These are phyloP conservation scores for Cardamine resedifolia DNA, from an alignment of 345 rosid species.

Conservation along the genomic window DNA sequence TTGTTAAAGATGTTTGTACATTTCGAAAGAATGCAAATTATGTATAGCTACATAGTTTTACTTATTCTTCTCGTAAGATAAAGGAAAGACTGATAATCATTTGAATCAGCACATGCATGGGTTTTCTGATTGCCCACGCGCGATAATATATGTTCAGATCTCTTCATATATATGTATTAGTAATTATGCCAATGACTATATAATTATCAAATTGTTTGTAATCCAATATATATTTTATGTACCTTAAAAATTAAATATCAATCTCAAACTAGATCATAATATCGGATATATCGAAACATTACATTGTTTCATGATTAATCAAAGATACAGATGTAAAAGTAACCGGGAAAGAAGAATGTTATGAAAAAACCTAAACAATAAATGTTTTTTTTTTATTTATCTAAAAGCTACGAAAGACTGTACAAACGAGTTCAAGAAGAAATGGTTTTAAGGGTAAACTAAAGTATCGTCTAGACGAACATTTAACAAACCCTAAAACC, in stretches of 20 bases:
- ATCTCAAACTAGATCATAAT: background rate
- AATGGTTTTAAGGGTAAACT: conserved; percentile 17
- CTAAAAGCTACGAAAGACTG: conserved; percentile 18
- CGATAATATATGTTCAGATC: conserved; percentile 22
- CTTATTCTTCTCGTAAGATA: background rate
- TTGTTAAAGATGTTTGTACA: too few species aligned
- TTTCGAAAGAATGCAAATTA: background rate
- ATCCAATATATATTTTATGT: background rate
- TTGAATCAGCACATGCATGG: conserved; percentile 22
- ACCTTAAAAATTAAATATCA: background rate
- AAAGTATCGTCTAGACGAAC: conserved; percentile 23
- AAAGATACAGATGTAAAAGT: conserved; percentile 3
- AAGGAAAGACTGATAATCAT: conserved; percentile 15
- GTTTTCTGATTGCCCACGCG: conserved; percentile 19
- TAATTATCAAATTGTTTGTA: background rate
- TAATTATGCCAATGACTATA: too few species aligned
- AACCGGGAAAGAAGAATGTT: background rate
- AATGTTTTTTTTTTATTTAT: conserved; percentile 21
- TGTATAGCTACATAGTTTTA: background rate
- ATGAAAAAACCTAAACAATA: background rate
- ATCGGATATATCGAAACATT: background rate
- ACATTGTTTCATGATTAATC: conserved; percentile 1
- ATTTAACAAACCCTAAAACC: conserved; percentile 35
- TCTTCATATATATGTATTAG: background rate
- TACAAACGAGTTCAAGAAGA: conserved; percentile 36